A percentile compares a stretch with the other conserved stretches of the same genome.
phyloP scores from a whole-genome alignment of 176 grass and related monocot species.

The Alopecurus myosuroides region DNA sequence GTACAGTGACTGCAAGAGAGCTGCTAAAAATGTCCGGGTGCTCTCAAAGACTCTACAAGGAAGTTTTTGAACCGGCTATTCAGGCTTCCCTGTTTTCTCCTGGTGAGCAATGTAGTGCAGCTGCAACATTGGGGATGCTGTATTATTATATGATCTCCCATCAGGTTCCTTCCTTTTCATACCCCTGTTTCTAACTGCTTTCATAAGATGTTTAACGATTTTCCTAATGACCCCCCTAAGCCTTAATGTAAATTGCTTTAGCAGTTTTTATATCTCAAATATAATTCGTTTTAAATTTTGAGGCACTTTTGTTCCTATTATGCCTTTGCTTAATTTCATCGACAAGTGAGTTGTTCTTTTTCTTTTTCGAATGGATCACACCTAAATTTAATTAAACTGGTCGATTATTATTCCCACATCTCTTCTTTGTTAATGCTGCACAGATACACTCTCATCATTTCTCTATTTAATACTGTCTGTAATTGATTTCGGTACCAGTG shows the following conservation, averaged over 20 bases:
- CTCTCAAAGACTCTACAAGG: constrained; percentile 67
- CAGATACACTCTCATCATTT: too few species aligned
- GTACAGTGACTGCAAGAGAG: constrained; percentile 81
- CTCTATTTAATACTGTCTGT: too few species aligned
- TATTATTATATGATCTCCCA: constrained; percentile 87
- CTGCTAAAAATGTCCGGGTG: constrained; percentile 73
- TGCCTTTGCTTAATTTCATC: background rate
- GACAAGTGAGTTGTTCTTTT: background rate
- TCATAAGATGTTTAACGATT: background rate
- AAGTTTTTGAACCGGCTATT: constrained; percentile 70
- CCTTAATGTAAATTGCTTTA: background rate
- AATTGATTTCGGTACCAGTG: background rate
- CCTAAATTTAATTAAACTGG: background rate
- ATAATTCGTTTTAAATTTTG: background rate
- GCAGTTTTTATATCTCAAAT: background rate
- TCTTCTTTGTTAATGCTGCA: background rate
- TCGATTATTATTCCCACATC: background rate
- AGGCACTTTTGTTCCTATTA: background rate
- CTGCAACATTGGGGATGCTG: constrained; percentile 76
- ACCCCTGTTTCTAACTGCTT: background rate
- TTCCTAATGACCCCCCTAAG: background rate
- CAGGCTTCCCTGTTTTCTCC: constrained; percentile 68
- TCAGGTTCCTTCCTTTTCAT: constrained; percentile 49
- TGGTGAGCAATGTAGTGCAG: constrained; percentile 77
- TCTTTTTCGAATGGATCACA: background rate